Evolutionary conservation across 352 stramenopile genomes (phyloP).

Genomic region (Pythium pectinolyticum): DNA sequence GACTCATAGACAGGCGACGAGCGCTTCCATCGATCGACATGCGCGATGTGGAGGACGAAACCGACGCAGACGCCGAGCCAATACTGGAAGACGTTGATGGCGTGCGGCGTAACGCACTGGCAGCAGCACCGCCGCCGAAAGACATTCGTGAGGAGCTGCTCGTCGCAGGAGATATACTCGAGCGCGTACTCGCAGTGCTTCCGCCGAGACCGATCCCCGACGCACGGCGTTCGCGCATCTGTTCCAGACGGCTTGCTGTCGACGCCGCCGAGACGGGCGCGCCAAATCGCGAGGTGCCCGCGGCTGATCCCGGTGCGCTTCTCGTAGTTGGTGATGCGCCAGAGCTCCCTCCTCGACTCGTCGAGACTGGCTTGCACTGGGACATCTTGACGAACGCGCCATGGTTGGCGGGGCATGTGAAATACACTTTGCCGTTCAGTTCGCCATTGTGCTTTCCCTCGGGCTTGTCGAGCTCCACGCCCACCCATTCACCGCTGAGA

Average conservation of each 20-base stretch:
- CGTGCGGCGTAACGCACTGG: slow-evolving; percentile 13
- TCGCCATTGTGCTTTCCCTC: slow-evolving; percentile 88
- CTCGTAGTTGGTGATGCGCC: slow-evolving; percentile 26
- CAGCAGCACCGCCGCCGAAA: slow-evolving; percentile 6
- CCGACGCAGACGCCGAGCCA: no score
- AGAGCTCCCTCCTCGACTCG: slow-evolving; percentile 15
- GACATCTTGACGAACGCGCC: slow-evolving; percentile 74
- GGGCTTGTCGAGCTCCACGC: slow-evolving; percentile 73
- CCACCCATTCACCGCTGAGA: slow-evolving; percentile 78
- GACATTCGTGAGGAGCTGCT: slow-evolving; percentile 14
- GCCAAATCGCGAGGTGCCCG: slow-evolving; percentile 8
- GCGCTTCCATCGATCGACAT: slow-evolving; percentile 13
- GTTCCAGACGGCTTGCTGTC: slow-evolving; percentile 33
- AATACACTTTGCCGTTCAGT: slow-evolving; percentile 82
- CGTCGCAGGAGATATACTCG: background rate
- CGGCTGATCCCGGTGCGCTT: background rate
- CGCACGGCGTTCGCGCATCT: slow-evolving; percentile 36
- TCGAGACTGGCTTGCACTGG: slow-evolving; percentile 29
- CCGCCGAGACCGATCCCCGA: slow-evolving; percentile 32
- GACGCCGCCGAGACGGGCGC: slow-evolving; percentile 1
- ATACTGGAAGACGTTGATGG: slow-evolving; percentile 4
- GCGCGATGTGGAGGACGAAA: slow-evolving; percentile 16
- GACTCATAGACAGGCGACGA: slow-evolving; percentile 19
- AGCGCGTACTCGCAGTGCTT: slow-evolving; percentile 9
- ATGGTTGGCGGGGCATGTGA: slow-evolving; percentile 66